phyloP scores from a whole-genome alignment of 2,329 filamentous ascomycete species.

The Lecanicillium sp. region DNA sequence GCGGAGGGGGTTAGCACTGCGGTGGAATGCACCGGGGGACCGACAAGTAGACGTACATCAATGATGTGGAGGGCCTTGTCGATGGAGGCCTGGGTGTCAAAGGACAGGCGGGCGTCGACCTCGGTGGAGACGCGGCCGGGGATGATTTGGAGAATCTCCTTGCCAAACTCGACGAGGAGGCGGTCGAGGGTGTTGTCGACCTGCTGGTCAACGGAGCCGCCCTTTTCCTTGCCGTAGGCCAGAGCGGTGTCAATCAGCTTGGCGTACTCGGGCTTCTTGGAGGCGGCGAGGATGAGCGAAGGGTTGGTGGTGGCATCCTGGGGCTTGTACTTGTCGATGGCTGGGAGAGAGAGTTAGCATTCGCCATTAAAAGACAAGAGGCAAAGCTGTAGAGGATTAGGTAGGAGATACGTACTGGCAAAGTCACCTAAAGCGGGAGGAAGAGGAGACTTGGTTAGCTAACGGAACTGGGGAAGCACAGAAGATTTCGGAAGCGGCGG shows the following conservation, averaged over 20 bases:
- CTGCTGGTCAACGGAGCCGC: conserved; percentile 65
- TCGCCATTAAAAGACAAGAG: conserved; percentile 1
- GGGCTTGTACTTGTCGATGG: conserved; percentile 99
- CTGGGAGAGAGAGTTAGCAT: conserved; percentile 38
- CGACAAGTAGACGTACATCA: conserved; percentile 51
- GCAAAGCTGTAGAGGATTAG: background rate
- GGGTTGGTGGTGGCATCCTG: conserved; percentile 99
- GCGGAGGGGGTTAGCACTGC: conserved; percentile 12
- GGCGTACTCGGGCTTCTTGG: conserved; percentile 96
- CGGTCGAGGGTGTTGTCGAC: conserved; percentile 86
- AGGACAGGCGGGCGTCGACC: conserved; percentile 93
- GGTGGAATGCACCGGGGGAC: background rate
- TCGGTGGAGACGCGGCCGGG: conserved; percentile 98
- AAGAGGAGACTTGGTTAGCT: conserved; percentile 23
- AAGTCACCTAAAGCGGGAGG: conserved; percentile 54
- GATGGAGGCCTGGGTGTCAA: conserved; percentile 86
- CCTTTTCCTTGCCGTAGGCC: conserved; percentile 73
- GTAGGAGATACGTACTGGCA: conserved; percentile 52
- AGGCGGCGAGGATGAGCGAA: conserved; percentile 93
- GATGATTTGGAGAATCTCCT: conserved; percentile 93
- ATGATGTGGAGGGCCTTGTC: conserved; percentile 97
- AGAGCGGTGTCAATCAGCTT: conserved; percentile 83
- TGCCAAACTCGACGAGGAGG: conserved; percentile 95
- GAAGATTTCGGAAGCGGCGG: conserved; percentile 17
- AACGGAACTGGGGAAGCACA: conserved; percentile 1